phyloP scores from a whole-genome alignment of 805 yeast species.

The Candida piceae region DNA sequence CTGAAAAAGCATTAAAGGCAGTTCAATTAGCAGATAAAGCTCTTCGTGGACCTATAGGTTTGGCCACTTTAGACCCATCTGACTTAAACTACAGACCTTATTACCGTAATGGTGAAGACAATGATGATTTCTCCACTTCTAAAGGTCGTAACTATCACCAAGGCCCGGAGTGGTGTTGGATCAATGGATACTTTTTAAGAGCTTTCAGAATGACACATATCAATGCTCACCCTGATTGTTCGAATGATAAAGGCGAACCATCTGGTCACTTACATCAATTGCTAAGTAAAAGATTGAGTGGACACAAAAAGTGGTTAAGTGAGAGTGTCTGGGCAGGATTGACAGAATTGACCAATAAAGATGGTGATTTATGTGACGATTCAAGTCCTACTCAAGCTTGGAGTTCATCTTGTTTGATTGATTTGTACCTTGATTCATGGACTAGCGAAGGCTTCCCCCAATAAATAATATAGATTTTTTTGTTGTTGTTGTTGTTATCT shows the following conservation, averaged over 20 bases:
- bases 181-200: slow-evolving; percentile 78
- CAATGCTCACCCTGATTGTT: slow-evolving; percentile 31
- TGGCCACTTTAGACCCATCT: slow-evolving; percentile 87
- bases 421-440: slow-evolving; percentile 67
- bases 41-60: slow-evolving; percentile 86
- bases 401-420: slow-evolving; percentile 85
- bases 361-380: slow-evolving; percentile 76
- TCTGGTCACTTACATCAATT: slow-evolving; percentile 52
- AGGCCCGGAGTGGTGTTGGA: slow-evolving; percentile 99
- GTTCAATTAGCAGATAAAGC: slow-evolving; percentile 64
- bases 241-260: slow-evolving; percentile 32
- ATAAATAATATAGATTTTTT: not conserved
- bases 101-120: slow-evolving; percentile 76
- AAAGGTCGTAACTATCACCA: slow-evolving; percentile 97
- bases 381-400: slow-evolving; percentile 97
- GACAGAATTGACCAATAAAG: slow-evolving; percentile 86
- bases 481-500: not conserved
- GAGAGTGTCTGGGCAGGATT: slow-evolving; percentile 91
- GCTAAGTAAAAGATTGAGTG: slow-evolving; percentile 54
- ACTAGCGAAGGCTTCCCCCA: slow-evolving; percentile 13
- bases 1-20: slow-evolving; percentile 56
- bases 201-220: slow-evolving; percentile 60
- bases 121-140: slow-evolving; percentile 82
- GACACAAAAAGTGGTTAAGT: slow-evolving; percentile 64
- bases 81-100: slow-evolving; percentile 91